Evolutionary conservation across 73 alveolate genomes (phyloP).

Genomic region (Paramecium sexaurelia): DNA sequence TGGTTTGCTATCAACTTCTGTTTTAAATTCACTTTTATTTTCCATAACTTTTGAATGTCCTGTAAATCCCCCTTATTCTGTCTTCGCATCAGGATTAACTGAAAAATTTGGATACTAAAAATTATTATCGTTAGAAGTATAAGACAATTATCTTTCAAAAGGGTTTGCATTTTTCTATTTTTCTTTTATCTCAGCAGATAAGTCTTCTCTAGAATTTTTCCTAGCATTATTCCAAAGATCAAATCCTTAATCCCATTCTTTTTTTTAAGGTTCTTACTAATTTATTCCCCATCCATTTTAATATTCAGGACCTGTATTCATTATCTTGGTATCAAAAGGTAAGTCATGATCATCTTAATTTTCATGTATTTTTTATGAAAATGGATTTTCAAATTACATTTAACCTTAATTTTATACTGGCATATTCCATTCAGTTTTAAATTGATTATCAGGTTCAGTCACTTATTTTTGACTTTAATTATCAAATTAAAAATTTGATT

Average conservation of each 20-base stretch:
- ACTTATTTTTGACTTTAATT: neutral
- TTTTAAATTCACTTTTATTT: slow-evolving; percentile 17
- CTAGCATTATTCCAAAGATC: neutral
- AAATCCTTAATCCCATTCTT: neutral
- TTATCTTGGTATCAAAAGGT: neutral
- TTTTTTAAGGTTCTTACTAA: neutral
- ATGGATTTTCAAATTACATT: neutral
- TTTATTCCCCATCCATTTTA: neutral
- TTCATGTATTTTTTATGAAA: neutral
- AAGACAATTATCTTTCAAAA: neutral
- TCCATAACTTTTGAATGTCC: slow-evolving; percentile 1
- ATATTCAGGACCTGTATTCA: neutral
- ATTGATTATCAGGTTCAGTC: neutral
- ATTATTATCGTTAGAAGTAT: neutral
- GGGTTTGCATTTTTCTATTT: neutral
- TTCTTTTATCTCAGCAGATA: neutral
- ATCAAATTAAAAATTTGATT: neutral
- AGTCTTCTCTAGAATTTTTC: neutral
- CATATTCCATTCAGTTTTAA: neutral
- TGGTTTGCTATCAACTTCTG: slow-evolving; percentile 46
- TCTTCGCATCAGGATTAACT: neutral
- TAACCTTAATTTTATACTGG: neutral
- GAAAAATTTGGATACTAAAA: neutral
- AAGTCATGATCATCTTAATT: neutral
- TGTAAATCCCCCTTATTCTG: neutral